These are phyloP conservation scores for Colletotrichum sidae DNA, from an alignment of 2,329 filamentous ascomycete species.

Conservation along the genomic window DNA sequence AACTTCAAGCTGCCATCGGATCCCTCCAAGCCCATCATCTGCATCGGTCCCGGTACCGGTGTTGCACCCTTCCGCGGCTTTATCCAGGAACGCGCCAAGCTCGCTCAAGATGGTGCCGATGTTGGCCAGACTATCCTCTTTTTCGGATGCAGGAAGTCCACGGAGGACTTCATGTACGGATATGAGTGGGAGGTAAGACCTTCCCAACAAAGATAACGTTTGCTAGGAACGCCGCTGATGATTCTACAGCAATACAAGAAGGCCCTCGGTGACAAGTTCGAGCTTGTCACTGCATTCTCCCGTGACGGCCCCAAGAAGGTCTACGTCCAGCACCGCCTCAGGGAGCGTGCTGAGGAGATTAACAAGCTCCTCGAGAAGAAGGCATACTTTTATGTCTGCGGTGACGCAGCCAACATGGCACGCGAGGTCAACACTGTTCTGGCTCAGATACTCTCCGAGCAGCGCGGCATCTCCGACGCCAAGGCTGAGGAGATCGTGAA, in stretches of 20 bases:
- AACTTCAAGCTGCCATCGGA: constrained; percentile 99
- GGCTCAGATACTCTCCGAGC: constrained; percentile 85
- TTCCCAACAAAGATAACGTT: neutral
- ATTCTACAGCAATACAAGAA: constrained; percentile 79
- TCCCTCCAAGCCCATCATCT: constrained; percentile 91
- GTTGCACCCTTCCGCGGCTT: constrained; percentile 97
- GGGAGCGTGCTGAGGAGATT: constrained; percentile 84
- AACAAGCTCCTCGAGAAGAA: constrained; percentile 87
- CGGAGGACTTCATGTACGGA: constrained; percentile 94
- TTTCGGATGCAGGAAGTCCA: constrained; percentile 89
- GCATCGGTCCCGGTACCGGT: constrained; percentile 96
- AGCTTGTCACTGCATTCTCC: constrained; percentile 95
- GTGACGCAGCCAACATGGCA: constrained; percentile 97
- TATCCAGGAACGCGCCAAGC: constrained; percentile 90
- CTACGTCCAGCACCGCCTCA: constrained; percentile 94
- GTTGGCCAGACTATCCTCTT: constrained; percentile 92
- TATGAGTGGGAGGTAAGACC: constrained; percentile 89
- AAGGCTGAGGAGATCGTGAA: constrained; percentile 98
- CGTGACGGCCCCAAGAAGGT: constrained; percentile 88
- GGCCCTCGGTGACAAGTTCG: constrained; percentile 87
- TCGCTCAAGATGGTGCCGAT: constrained; percentile 81
- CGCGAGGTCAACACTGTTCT: constrained; percentile 92
- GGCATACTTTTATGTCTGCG: constrained; percentile 97
- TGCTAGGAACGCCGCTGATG: constrained; percentile 10
- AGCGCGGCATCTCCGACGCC: constrained; percentile 82